Conservation (phyloP, 1,139 yeast genomes). For the Sugiyamaella neomexicana region DNA sequence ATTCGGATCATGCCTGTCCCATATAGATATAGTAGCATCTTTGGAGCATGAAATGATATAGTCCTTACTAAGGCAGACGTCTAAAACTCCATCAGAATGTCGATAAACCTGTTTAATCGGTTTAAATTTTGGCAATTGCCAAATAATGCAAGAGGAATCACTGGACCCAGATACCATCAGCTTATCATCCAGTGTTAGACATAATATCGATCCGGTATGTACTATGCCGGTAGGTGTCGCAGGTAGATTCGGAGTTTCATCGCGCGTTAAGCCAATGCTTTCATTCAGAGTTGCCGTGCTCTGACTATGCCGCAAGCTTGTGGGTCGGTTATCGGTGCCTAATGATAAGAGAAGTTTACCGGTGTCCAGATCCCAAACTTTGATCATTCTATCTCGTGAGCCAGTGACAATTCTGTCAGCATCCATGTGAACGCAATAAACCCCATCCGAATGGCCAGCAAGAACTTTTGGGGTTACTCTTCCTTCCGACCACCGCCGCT, state of each 20-base stretch:
- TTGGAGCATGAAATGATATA: constrained; percentile 40
- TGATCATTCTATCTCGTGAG: constrained; percentile 40
- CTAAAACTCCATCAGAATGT: constrained; percentile 39
- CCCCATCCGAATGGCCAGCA: constrained; percentile 41
- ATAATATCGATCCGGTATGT: constrained; percentile 41
- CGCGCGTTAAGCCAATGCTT: constrained; percentile 7
- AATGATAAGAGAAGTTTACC: constrained; percentile 33
- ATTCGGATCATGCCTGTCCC: constrained; percentile 31
- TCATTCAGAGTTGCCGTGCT: not conserved
- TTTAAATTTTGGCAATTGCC: constrained; percentile 34
- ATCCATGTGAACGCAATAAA: constrained; percentile 42
- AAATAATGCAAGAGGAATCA: constrained; percentile 40
- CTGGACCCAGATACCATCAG: constrained; percentile 42
- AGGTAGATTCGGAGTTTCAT: not conserved
- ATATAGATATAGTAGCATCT: constrained; percentile 38
- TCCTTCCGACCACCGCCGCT: constrained; percentile 37
- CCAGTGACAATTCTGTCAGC: constrained; percentile 40
- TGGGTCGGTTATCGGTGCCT: constrained; percentile 21
- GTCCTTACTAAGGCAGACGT: constrained; percentile 32
- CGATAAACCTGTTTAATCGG: constrained; percentile 33
- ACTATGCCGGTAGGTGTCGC: constrained; percentile 15
- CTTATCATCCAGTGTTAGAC: constrained; percentile 38
- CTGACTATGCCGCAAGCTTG: not conserved
- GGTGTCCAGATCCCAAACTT: constrained; percentile 39
- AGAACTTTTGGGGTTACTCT: constrained; percentile 30